Evolutionary conservation across 257 asterid species (phyloP).

Genomic region (Fraxinus excelsior): DNA sequence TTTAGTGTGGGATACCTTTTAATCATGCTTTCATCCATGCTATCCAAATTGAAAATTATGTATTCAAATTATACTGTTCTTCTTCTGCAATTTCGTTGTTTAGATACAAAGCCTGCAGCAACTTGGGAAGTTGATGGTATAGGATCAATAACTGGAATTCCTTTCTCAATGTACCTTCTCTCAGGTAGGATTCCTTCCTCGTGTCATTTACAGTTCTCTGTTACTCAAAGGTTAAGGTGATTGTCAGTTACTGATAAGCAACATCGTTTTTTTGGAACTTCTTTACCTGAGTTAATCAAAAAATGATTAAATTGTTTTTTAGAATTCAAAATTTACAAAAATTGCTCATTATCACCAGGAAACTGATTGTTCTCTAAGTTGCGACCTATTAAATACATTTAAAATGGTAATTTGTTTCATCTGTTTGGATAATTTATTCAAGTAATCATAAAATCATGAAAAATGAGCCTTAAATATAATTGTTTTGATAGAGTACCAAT

Average conservation of each 20-base stretch:
- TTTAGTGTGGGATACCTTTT: not conserved
- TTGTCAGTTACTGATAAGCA: slow-evolving; percentile 2
- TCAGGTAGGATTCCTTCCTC: slow-evolving; percentile 53
- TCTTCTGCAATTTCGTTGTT: slow-evolving; percentile 23
- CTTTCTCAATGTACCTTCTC: slow-evolving; percentile 85
- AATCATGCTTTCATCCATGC: not conserved
- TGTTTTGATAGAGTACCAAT: slow-evolving; percentile 10
- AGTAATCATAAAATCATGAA: not conserved
- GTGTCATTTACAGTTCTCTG: slow-evolving; percentile 7
- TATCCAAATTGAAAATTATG: slow-evolving; percentile 9
- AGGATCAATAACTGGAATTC: slow-evolving; percentile 68
- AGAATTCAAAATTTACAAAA: not conserved
- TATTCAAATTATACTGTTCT: slow-evolving; percentile 17
- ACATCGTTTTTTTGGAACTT: slow-evolving; percentile 1
- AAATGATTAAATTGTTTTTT: slow-evolving; percentile 16
- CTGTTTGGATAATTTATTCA: not conserved
- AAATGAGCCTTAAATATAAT: not conserved
- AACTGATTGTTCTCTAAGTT: slow-evolving; percentile 10
- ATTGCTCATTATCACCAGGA: not conserved
- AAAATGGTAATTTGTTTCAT: not conserved
- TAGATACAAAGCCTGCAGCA: slow-evolving; percentile 72
- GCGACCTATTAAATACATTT: not conserved
- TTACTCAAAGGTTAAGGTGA: slow-evolving; percentile 2
- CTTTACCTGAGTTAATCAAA: slow-evolving; percentile 4
- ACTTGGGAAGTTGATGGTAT: slow-evolving; percentile 92